Base-by-base conservation (phyloP, 2,329 filamentous ascomycete genomes). In the Penicillium olsonii region DNA sequence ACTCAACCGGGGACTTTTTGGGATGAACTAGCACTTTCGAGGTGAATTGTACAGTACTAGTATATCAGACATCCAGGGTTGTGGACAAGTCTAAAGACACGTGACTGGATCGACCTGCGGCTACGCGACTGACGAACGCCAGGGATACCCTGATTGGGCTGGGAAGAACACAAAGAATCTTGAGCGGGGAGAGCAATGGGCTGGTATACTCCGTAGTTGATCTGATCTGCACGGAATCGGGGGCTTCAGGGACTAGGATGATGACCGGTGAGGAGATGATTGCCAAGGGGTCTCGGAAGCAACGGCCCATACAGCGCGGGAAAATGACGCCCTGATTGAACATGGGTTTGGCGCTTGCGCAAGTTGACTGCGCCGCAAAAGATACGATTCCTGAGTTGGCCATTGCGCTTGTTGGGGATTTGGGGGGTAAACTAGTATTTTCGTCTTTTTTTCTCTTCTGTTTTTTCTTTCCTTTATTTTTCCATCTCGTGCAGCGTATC, bases 151-250 rank as follows among this genome's bases (percentile, higher is more conserved):
- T 54, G 54, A 56, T 55, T 56, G 51, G 54, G 41, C 12, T 15
- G 18, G 37, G 48, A 49, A 44, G 48, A 50, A 45, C 37, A 51
- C 37, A 51, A 54, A 52, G 45, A 37, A 44, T 27, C 12, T 14
- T n/a, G 18, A 39, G 34, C 42, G 42, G 38, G 34, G 45, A 35
- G 47, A 24, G 39, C 17, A 12, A 11, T 29, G 27, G 29, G 29
- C 29, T 31, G 29, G 29, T n/a, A n/a, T 31, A 31, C 12, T 31
- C n/a, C 4, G 22, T 24, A 24, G 54, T 52, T 60, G 57, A 61
- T 59, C 57, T 45, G 57, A 61, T 61, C 59, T 61, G 55, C 57
- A 60, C 55, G 48, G 55, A 54, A 52, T 48, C 52, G 57, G 54
- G 54, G 56, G 45, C 48, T 52, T 44, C 50, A 51, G 52, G 46